Conservation (phyloP, 2,329 filamentous ascomycete species). For the Dothiorella sarmentorum region DNA sequence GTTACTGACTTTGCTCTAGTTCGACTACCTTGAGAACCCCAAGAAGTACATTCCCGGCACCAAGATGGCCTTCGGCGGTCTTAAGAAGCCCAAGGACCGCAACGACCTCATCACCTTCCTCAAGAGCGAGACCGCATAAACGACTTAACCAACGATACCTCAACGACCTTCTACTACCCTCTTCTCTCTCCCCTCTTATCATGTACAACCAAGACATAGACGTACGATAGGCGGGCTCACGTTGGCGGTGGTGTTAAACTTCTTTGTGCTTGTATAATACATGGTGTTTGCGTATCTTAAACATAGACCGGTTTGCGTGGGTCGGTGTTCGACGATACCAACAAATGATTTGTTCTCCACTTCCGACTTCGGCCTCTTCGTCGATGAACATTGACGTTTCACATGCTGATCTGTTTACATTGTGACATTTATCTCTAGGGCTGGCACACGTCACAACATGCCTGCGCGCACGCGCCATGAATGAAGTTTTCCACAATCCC, state of each 20-base stretch:
- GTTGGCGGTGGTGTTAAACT: constrained; percentile 12
- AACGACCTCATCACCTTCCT: constrained; percentile 95
- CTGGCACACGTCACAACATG: constrained; percentile 10
- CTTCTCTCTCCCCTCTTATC: constrained; percentile 24
- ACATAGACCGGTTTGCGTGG: constrained; percentile 18
- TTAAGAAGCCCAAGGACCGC: constrained; percentile 99
- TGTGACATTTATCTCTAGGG: neutral
- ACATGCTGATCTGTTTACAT: constrained; percentile 8
- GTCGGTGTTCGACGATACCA: constrained; percentile 14
- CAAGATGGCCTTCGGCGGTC: constrained; percentile 99
- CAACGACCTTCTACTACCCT: constrained; percentile 14
- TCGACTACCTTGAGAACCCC: constrained; percentile 99
- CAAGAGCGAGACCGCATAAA: constrained; percentile 67
- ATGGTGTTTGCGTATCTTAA: constrained; percentile 14
- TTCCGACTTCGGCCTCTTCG: constrained; percentile 10
- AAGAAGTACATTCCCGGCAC: constrained; percentile 99
- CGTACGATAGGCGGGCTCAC: constrained; percentile 34
- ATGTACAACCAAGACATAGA: constrained; percentile 40
- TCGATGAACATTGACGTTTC: neutral
- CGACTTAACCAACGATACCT: constrained; percentile 33
- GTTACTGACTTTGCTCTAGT: constrained; percentile 50
- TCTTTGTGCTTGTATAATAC: constrained; percentile 17
- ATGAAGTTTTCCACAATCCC: neutral
- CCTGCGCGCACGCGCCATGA: neutral
- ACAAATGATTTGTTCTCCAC: constrained; percentile 16